These are phyloP conservation scores for Colletotrichum trifolii DNA, from an alignment of 2,329 filamentous ascomycete species.

Conservation along the genomic window DNA sequence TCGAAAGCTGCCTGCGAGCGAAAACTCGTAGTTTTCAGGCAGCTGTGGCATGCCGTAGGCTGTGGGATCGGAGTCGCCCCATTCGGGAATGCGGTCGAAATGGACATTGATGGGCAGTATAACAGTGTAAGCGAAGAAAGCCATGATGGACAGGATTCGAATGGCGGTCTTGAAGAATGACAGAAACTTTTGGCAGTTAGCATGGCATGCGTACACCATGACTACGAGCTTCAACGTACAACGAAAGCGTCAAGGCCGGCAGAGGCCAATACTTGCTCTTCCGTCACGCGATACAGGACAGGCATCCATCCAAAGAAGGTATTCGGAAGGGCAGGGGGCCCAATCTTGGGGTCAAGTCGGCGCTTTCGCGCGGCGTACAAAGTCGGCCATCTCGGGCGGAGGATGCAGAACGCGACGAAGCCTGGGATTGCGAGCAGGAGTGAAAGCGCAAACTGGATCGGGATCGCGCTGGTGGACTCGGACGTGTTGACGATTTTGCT, in stretches of 20 bases:
- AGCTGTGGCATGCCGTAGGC: conserved; percentile 38
- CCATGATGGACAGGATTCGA: conserved; percentile 81
- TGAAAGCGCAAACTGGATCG: conserved; percentile 79
- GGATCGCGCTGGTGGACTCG: conserved; percentile 44
- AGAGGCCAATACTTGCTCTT: conserved; percentile 88
- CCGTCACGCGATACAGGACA: conserved; percentile 82
- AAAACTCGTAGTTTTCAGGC: too few species aligned
- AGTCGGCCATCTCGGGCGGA: conserved; percentile 90
- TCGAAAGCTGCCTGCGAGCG: too few species aligned
- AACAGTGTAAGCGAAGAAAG: conserved; percentile 83
- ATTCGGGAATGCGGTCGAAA: conserved; percentile 50
- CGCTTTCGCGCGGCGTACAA: conserved; percentile 91
- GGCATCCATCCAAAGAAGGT: conserved; percentile 95
- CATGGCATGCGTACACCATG: too few species aligned
- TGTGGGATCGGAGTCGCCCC: too few species aligned
- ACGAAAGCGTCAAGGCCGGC: conserved; percentile 96
- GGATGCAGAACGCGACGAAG: conserved; percentile 80
- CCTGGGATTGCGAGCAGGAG: conserved; percentile 75
- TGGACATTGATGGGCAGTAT: conserved; percentile 87
- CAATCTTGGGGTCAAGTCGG: conserved; percentile 67
- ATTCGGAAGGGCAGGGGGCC: conserved; percentile 83
- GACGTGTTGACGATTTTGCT: conserved; percentile 40
- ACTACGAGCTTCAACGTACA: conserved; percentile 57
- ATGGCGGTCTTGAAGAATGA: conserved; percentile 96
- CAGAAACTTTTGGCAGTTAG: conserved; percentile 68